A percentile compares a stretch with the other conserved stretches of the same genome.
Evolutionary conservation across 371 early-diverging fungal genomes (phyloP).

Genomic region (Rhizopus sp.): DNA sequence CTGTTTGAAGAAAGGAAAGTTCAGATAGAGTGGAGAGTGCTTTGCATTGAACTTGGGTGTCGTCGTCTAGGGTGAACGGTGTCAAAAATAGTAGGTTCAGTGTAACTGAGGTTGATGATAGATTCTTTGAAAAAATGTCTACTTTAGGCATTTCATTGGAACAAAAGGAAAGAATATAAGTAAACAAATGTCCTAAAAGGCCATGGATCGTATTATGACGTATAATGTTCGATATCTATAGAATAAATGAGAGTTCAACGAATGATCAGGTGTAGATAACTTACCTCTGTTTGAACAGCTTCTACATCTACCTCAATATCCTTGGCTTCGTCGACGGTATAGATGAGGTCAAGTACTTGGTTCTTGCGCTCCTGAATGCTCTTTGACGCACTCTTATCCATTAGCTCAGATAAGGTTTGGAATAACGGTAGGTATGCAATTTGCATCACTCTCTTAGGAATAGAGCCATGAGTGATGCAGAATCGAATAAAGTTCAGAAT

Average conservation of each 20-base stretch:
- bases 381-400: conserved; percentile 14
- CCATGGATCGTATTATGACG: conserved; percentile 4
- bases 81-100: conserved; percentile 14
- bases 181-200: conserved; percentile 8
- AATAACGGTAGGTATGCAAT: conserved; percentile 57
- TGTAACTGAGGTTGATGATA: neutral
- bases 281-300: neutral
- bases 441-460: conserved; percentile 6
- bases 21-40: conserved; percentile 6
- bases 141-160: neutral
- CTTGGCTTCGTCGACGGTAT: neutral
- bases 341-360: conserved; percentile 1
- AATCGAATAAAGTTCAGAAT: conserved; percentile 33
- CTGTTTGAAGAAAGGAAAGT: neutral
- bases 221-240: neutral
- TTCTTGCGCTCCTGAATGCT: neutral
- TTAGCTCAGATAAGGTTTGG: conserved; percentile 51
- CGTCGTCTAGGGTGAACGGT: conserved; percentile 10
- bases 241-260: neutral
- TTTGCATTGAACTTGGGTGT: neutral
- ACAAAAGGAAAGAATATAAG: conserved; percentile 6
- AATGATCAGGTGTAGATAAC: neutral
- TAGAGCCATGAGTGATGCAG: neutral
- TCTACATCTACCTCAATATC: neutral
- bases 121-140: neutral